Evolutionary conservation across 768 basidiomycete species (phyloP).

Genomic region (Boletus tylopilopsis): DNA sequence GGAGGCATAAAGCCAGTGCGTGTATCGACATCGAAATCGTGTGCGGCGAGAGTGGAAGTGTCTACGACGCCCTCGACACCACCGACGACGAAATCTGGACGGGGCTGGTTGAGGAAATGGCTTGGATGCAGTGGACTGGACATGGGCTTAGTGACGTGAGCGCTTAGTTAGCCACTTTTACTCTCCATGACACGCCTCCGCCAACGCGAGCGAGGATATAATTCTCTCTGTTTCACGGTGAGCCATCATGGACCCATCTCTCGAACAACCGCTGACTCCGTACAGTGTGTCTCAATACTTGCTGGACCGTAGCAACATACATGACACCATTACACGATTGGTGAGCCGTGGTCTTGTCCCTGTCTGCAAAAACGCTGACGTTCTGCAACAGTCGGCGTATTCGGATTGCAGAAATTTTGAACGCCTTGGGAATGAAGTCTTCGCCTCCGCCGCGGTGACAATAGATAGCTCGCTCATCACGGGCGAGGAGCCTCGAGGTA

Average conservation of each 20-base stretch:
- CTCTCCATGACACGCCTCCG: too few species aligned
- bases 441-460: slow-evolving; percentile 21
- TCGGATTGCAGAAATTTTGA: slow-evolving; percentile 26
- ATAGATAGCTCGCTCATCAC: slow-evolving; percentile 22
- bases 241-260: slow-evolving; percentile 6
- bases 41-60: slow-evolving; percentile 67
- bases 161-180: too few species aligned
- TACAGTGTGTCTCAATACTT: slow-evolving; percentile 22
- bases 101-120: slow-evolving; percentile 36
- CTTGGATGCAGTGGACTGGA: slow-evolving; percentile 14
- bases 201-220: too few species aligned
- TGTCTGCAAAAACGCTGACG: neutral
- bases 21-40: slow-evolving; percentile 91
- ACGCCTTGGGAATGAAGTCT: slow-evolving; percentile 25
- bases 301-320: slow-evolving; percentile 25
- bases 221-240: neutral
- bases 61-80: slow-evolving; percentile 32
- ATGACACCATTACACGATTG: slow-evolving; percentile 26
- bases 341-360: slow-evolving; percentile 9
- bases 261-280: slow-evolving; percentile 5
- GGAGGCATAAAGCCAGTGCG: slow-evolving; percentile 91
- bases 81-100: slow-evolving; percentile 28
- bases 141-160: slow-evolving; percentile 8
- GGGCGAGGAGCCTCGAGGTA: slow-evolving; percentile 18
- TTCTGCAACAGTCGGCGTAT: slow-evolving; percentile 16